These are phyloP conservation scores for Kalaharituber pfeilii DNA, from an alignment of 2,329 filamentous ascomycete genomes.

Conservation along the genomic window DNA sequence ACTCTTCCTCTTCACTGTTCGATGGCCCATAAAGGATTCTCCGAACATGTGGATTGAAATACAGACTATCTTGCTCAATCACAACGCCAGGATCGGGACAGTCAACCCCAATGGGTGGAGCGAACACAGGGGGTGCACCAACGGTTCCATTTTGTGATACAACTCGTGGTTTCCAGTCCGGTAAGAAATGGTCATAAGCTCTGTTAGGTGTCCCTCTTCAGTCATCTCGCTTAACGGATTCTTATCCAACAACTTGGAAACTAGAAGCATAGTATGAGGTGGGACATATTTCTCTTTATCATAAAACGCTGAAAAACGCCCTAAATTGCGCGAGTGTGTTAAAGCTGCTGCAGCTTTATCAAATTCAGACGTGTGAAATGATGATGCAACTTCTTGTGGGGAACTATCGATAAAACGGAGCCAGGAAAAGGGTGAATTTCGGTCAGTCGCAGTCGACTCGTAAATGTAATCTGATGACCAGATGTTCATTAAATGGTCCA, in stretches of 20 bases:
- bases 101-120: conserved; percentile 67
- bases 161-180: conserved; percentile 50
- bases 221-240: conserved; percentile 52
- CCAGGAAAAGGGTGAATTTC: conserved; percentile 64
- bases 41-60: conserved; percentile 66
- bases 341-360: conserved; percentile 44
- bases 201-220: conserved; percentile 51
- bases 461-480: conserved; percentile 68
- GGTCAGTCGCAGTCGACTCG: conserved; percentile 36
- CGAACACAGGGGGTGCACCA: conserved; percentile 59
- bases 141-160: conserved; percentile 62
- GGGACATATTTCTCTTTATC: conserved; percentile 51
- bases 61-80: conserved; percentile 49
- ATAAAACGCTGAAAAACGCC: conserved; percentile 51
- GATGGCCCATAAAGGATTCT: conserved; percentile 54
- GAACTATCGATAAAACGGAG: conserved; percentile 71
- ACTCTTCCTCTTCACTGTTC: conserved; percentile 48
- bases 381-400: conserved; percentile 50
- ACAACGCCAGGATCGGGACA: conserved; percentile 50
- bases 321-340: conserved; percentile 39
- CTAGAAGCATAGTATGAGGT: conserved; percentile 63
- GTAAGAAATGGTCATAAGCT: conserved; percentile 62
- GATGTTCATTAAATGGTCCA: conserved; percentile 71
- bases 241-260: conserved; percentile 51
- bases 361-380: conserved; percentile 54